phyloP scores from a whole-genome alignment of 2,329 filamentous ascomycete species.

The Penicillium sp. region DNA sequence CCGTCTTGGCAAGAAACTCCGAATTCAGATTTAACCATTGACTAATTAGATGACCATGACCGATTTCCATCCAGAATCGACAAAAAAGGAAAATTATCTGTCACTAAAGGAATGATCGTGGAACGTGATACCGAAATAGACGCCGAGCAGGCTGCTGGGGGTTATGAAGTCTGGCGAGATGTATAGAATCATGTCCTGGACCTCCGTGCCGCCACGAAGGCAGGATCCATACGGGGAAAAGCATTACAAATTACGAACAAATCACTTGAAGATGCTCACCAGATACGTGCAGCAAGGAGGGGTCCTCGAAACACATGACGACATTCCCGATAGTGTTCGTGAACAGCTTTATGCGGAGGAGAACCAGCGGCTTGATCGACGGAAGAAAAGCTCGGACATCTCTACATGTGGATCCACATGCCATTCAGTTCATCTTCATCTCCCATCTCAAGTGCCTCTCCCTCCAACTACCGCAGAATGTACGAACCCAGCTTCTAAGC shows the following conservation, averaged over 20 bases:
- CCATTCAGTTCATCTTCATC: slow-evolving; percentile 37
- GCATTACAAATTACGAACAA: slow-evolving; percentile 25
- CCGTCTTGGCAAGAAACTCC: neutral
- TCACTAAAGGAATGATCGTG: neutral
- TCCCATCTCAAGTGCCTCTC: slow-evolving; percentile 22
- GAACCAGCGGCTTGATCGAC: slow-evolving; percentile 27
- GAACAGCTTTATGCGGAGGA: slow-evolving; percentile 39
- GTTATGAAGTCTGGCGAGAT: neutral
- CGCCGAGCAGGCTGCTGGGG: neutral
- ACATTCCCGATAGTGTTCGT: slow-evolving; percentile 36
- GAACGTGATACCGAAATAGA: neutral
- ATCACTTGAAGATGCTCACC: slow-evolving; percentile 33
- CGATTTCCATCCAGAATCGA: neutral
- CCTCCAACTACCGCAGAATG: neutral
- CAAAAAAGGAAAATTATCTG: neutral
- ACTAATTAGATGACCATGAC: neutral
- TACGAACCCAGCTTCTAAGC: neutral
- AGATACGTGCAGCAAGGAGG: slow-evolving; percentile 26
- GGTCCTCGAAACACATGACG: slow-evolving; percentile 26
- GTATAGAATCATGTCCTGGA: neutral
- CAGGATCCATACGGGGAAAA: neutral
- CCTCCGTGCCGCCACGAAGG: neutral
- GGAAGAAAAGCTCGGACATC: slow-evolving; percentile 21
- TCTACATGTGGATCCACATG: slow-evolving; percentile 16
- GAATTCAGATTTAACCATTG: neutral